Evolutionary conservation across 2,329 filamentous ascomycete species (phyloP), one percentile per base, ranked within the genome.

Genomic region (Hypoxylon sp.): DNA sequence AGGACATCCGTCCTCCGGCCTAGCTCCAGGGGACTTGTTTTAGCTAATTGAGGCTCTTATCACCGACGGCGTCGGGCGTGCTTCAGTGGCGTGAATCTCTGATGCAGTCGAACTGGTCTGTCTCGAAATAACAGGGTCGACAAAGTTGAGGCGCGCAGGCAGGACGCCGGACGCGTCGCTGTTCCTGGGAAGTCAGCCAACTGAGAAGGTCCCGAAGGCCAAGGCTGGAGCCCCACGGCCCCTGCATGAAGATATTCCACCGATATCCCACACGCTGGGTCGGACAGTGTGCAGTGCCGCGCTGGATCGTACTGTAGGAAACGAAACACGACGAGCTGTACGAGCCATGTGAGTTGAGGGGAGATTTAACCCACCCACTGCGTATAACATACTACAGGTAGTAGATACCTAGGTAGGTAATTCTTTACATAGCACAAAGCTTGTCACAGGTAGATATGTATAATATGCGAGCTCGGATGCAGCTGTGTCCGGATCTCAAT

Each of bases 21-120:
- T 47, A 23, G 17, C 27, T 15, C n/a, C 24, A 35, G n/a, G 20
- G 3, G 21, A 24, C 21, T n/a, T 10, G 18, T 13, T 20, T 27
- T 48, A 29, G 31, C 46, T 53, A 40, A 37, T 50, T 59, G 59
- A 55, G 59, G 59, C 59, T 62, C 55, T n/a, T 62, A 43, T 48
- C 13, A 11, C 24, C 11, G 47, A 35, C 49, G 51, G 41, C 42
- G 38, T 42, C 24, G 42, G 48, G 45, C 54, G 50, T 55, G 52
- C 43, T 24, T 52, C 21, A 9, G 27, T 29, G 27, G 29, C 20
- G 6, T 57, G 31, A 35, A 37, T 31, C n/a, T n/a, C n/a, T n/a
- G n/a, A n/a, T n/a, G n/a, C n/a, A n/a, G n/a, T n/a, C n/a, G n/a
- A n/a, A n/a, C n/a, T n/a, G n/a, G n/a, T n/a, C 29, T 21, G 55